A percentile compares a stretch with the other conserved stretches of the same genome.
Conservation (phyloP, 371 early-diverging fungal species). For the Mortierella sp. region DNA sequence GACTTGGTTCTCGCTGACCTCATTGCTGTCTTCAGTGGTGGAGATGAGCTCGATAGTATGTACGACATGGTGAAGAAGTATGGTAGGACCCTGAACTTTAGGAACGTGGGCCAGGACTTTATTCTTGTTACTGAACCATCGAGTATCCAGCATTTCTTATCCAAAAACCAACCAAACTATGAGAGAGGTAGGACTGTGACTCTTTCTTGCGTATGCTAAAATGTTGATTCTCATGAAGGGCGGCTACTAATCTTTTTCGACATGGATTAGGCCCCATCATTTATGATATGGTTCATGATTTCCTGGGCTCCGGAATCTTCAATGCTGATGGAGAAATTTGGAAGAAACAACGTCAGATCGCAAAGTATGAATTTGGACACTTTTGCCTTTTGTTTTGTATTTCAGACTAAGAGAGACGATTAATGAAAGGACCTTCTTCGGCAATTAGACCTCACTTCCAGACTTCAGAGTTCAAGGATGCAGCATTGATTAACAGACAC, state of each 20-base stretch:
- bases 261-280: neutral
- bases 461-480: conserved; percentile 3
- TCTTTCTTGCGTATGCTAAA: too few relatives aligned
- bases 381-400: neutral
- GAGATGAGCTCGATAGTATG: neutral
- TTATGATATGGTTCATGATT: neutral
- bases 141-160: neutral
- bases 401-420: too few relatives aligned
- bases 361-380: neutral
- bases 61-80: neutral
- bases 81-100: neutral
- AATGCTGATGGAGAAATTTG: conserved; percentile 2
- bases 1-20: neutral
- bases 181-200: neutral
- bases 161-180: neutral
- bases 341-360: neutral
- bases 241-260: neutral
- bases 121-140: neutral
- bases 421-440: neutral
- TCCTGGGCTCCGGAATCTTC: conserved; percentile 2
- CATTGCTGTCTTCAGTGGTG: neutral
- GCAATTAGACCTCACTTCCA: neutral
- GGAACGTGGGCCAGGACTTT: neutral
- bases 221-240: too few relatives aligned
- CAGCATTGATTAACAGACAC: neutral